A percentile compares a stretch with the other conserved stretches of the same genome.
Evolutionary conservation across 2,329 filamentous ascomycete species (phyloP).

Genomic region (Teratosphaeria nubilosa): DNA sequence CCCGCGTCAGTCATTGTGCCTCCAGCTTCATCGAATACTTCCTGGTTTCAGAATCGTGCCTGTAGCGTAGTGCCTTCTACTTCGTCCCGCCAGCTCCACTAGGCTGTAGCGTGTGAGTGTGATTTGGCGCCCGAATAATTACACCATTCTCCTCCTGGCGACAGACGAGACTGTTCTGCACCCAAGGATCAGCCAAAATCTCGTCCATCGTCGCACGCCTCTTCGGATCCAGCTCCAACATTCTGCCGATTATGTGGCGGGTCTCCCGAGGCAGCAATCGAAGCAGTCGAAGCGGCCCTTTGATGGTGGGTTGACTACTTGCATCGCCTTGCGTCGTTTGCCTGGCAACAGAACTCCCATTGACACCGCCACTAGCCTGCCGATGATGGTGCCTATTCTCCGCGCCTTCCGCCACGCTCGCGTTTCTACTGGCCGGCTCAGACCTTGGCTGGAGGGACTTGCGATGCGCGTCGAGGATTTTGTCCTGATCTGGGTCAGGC

Average conservation of each 20-base stretch:
- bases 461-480: constrained; percentile 18
- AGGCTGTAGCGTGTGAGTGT: constrained; percentile 62
- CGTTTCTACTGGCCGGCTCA: constrained; percentile 31
- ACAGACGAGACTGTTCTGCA: constrained; percentile 76
- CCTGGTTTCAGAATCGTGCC: neutral
- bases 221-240: constrained; percentile 82
- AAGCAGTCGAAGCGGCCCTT: constrained; percentile 83
- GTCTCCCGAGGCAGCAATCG: constrained; percentile 81
- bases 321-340: constrained; percentile 12
- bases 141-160: constrained; percentile 64
- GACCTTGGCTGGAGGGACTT: constrained; percentile 24
- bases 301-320: constrained; percentile 51
- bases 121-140: constrained; percentile 62
- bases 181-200: constrained; percentile 80
- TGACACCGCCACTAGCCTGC: constrained; percentile 25
- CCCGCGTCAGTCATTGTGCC: neutral
- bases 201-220: constrained; percentile 77
- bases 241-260: constrained; percentile 77
- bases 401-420: constrained; percentile 17
- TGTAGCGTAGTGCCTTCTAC: constrained; percentile 2
- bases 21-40: neutral
- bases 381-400: constrained; percentile 15
- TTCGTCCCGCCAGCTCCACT: constrained; percentile 18
- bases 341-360: constrained; percentile 13
- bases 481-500: constrained; percentile 57